Evolutionary conservation across 768 basidiomycete genomes (phyloP).

Genomic region (Rubroboletus satanas): DNA sequence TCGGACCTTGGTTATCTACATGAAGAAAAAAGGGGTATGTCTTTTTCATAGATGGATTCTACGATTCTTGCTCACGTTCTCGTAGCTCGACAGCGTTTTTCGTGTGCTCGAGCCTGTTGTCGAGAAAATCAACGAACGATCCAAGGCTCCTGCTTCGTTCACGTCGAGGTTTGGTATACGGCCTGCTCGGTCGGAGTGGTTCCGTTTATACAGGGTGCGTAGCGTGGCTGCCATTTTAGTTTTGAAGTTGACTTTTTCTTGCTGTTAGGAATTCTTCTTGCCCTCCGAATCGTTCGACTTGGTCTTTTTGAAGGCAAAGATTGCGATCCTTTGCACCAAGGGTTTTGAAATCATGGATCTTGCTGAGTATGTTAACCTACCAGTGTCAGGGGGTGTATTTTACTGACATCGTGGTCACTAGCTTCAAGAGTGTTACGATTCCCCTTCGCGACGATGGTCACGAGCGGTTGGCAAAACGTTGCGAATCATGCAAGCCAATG

Average conservation of each 20-base stretch:
- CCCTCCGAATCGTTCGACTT: constrained; percentile 89
- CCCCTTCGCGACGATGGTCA: constrained; percentile 75
- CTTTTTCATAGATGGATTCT: constrained; percentile 4
- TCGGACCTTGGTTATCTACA: constrained; percentile 88
- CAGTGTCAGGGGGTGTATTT: neutral
- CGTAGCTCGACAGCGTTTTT: constrained; percentile 84
- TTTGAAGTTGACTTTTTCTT: neutral
- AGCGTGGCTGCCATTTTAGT: neutral
- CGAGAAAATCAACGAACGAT: constrained; percentile 78
- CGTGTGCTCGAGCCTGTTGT: constrained; percentile 96
- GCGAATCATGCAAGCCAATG: constrained; percentile 75
- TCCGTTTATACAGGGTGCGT: constrained; percentile 77
- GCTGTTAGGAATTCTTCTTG: constrained; percentile 76
- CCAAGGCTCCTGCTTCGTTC: constrained; percentile 65
- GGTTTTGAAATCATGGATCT: constrained; percentile 99
- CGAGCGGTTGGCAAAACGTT: constrained; percentile 71
- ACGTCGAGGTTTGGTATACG: constrained; percentile 74
- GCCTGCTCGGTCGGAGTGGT: constrained; percentile 87
- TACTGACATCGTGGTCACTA: constrained; percentile 24
- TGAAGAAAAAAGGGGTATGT: constrained; percentile 87
- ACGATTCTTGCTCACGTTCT: neutral
- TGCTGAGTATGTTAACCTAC: constrained; percentile 59
- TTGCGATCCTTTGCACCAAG: constrained; percentile 89
- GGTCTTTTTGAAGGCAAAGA: constrained; percentile 89
- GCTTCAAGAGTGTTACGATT: constrained; percentile 86